Evolutionary conservation across 2,329 filamentous ascomycete genomes (phyloP).

Genomic region (Geoglossum cookeanum): DNA sequence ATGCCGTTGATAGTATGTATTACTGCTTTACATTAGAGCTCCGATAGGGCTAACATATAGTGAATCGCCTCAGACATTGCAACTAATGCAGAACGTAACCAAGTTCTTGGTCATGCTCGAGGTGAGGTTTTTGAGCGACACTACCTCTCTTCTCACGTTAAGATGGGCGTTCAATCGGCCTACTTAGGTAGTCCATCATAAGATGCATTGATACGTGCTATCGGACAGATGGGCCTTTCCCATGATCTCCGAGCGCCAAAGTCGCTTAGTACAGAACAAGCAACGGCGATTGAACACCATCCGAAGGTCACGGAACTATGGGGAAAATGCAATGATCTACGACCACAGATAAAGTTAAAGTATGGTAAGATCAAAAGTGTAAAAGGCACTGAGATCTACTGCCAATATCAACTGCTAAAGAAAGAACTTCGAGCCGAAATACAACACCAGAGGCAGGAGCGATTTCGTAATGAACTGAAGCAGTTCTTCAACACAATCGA

Average conservation of each 20-base stretch:
- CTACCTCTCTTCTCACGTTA: no score
- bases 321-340: background rate
- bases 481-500: background rate
- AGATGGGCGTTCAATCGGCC: no score
- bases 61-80: background rate
- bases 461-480: background rate
- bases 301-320: background rate
- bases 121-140: background rate
- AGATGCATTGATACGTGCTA: no score
- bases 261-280: background rate
- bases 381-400: background rate
- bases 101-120: background rate
- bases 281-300: background rate
- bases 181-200: no score
- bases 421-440: background rate
- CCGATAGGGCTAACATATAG: background rate
- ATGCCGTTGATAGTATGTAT: background rate
- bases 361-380: background rate
- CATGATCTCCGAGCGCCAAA: background rate
- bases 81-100: background rate
- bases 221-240: no score
- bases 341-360: background rate
- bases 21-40: background rate
- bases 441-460: background rate
- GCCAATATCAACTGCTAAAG: background rate